A percentile compares a stretch with the other conserved stretches of the same genome.
phyloP scores from a whole-genome alignment of 176 grass and related monocot genomes.

The Bolboschoenus planiculmis region DNA sequence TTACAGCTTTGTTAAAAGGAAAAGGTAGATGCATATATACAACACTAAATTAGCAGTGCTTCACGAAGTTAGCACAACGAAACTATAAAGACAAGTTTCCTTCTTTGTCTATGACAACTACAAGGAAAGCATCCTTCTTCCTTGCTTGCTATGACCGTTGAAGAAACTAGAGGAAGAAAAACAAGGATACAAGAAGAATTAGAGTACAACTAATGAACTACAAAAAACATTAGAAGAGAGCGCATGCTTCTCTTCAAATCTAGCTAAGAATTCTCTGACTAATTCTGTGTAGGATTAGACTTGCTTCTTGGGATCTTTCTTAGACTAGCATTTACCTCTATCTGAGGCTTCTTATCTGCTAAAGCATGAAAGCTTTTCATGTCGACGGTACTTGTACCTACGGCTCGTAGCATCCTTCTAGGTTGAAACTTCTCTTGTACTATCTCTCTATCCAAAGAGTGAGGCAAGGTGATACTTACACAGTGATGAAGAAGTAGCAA shows the following conservation, averaged over 20 bases:
- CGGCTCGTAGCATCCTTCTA: slow-evolving; percentile 38
- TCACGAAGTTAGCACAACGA: background rate
- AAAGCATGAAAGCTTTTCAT: background rate
- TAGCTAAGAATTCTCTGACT: slow-evolving; percentile 4
- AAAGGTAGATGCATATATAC: background rate
- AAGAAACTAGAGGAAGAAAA: background rate
- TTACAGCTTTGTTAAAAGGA: background rate
- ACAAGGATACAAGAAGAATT: background rate
- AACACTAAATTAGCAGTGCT: background rate
- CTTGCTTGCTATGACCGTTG: background rate
- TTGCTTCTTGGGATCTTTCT: slow-evolving; percentile 12
- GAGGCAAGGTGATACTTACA: slow-evolving; percentile 26
- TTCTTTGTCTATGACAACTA: background rate
- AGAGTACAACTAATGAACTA: slow-evolving; percentile 9
- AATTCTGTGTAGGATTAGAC: slow-evolving; percentile 57
- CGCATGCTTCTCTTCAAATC: background rate
- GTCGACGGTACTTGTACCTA: slow-evolving; percentile 22
- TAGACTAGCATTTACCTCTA: slow-evolving; percentile 52
- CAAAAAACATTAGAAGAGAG: slow-evolving; percentile 34
- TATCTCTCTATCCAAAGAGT: background rate
- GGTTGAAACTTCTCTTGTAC: background rate
- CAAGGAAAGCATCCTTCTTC: slow-evolving; percentile 12
- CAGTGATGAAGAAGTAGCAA: slow-evolving; percentile 43
- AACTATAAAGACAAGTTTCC: background rate
- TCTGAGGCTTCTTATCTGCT: slow-evolving; percentile 7